Evolutionary conservation across 768 basidiomycete genomes (phyloP).

Genomic region (Basidioascus undulatus): DNA sequence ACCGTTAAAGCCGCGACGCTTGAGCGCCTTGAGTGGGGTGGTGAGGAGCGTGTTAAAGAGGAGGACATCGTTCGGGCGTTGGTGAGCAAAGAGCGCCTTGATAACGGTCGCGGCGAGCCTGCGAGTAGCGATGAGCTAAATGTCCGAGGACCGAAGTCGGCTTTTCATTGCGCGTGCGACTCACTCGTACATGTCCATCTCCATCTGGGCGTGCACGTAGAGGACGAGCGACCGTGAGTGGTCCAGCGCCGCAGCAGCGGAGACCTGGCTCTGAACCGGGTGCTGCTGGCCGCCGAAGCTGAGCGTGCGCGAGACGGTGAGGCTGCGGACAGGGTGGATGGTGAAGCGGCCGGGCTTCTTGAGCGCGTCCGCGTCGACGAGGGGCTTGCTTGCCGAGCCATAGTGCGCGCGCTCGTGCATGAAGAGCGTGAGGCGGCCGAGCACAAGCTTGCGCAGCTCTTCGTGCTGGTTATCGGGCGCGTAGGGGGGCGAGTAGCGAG

Average conservation of each 20-base stretch:
- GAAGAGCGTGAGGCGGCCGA: conserved; percentile 49
- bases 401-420: conserved; percentile 45
- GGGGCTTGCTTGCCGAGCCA: conserved; percentile 12
- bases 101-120: conserved; percentile 72
- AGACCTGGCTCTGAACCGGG: conserved; percentile 33
- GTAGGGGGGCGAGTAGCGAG: not conserved
- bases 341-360: conserved; percentile 5
- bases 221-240: conserved; percentile 10
- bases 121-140: not conserved
- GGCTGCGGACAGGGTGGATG: not conserved
- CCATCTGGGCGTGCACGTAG: conserved; percentile 11
- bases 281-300: conserved; percentile 21
- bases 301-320: conserved; percentile 8
- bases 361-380: conserved; percentile 18
- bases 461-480: conserved; percentile 7
- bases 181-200: conserved; percentile 80
- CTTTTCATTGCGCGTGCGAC: no score
- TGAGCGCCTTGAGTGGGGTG: conserved; percentile 59
- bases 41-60: conserved; percentile 83
- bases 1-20: conserved; percentile 70
- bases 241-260: conserved; percentile 40
- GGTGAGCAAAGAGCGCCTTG: conserved; percentile 47
- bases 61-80: conserved; percentile 64
- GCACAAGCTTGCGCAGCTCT: conserved; percentile 14
- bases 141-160: no score